Evolutionary conservation across 306 rosid species (phyloP), one percentile per base, ranked within the genome.

Genomic region (Potentilla sterilis): DNA sequence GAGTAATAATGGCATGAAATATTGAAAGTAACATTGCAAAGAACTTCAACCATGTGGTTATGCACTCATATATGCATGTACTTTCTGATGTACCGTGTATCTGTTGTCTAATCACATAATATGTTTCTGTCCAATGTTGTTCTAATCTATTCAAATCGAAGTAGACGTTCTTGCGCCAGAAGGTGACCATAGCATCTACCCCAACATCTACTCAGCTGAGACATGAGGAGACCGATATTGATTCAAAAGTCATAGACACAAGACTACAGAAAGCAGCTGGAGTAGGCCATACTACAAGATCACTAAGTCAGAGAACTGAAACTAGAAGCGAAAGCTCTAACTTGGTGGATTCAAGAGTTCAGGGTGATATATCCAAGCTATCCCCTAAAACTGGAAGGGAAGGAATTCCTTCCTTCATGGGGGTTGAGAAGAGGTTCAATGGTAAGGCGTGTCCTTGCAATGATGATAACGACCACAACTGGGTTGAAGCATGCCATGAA

Each of bases 151-250:
- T 70, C 61, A 18, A 5, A 67, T 22, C 28, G 9, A 61, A 28
- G 66, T 74, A 94, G 99, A 92, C 99, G 42, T 96, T 96, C 88
- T 49, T 96, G 93, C 96, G 99, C 80, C 98, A 96, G 88, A 92
- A 90, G 88, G 86, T 84, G 40, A 92, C 89, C 75, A 82, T 96
- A 61, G 97, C 81, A 9, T 84, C 96, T 34, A 74, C 78, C 80
- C 59, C 86, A 57, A 66, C 79, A 69, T 79, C 84, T 71, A 73
- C 82, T 54, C 82, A 66, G 41, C 67, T 67, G 73, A 92, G 86
- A 79, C 87, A 75, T 62, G 82, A 84, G 69, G 73, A 85, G 67
- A 58, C 75, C 0, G 85, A 81, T 82, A 18, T 40, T 34, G 79
- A 81, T 62, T 32, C 71, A 47, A 79, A 78, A 74, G 78, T 62